Conservation (phyloP, 768 basidiomycete species). For the Tricholoma saponaceum region DNA sequence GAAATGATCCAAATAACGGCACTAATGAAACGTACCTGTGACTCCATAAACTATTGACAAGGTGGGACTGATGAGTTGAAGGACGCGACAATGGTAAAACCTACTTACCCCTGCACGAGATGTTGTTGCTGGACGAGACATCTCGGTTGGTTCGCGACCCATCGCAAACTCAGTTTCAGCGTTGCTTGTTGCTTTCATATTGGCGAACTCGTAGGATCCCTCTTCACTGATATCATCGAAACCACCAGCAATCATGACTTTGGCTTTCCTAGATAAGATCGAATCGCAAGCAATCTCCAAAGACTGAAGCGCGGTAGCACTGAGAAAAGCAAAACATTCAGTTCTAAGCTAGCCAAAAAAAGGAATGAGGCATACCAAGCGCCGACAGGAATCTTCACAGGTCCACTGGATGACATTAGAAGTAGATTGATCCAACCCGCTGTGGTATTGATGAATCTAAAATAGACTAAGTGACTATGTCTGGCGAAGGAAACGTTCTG, state of each 20-base stretch:
- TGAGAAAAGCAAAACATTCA: conserved; percentile 22
- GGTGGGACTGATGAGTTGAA: conserved; percentile 3
- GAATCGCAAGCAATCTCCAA: conserved; percentile 98
- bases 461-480: not conserved
- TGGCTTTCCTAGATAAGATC: conserved; percentile 92
- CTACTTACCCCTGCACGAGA: conserved; percentile 85
- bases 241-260: conserved; percentile 98
- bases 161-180: conserved; percentile 97
- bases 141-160: conserved; percentile 98
- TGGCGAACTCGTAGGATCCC: conserved; percentile 98
- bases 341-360: conserved; percentile 3
- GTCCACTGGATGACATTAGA: conserved; percentile 92
- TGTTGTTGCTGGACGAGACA: conserved; percentile 95
- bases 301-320: conserved; percentile 96
- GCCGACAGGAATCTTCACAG: conserved; percentile 98
- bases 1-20: not conserved
- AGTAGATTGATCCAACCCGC: conserved; percentile 98
- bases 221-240: conserved; percentile 99
- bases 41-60: conserved; percentile 80
- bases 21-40: conserved; percentile 41
- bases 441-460: conserved; percentile 97
- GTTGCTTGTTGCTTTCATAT: conserved; percentile 99
- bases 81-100: conserved; percentile 3
- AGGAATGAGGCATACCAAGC: conserved; percentile 66
- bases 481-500: not conserved